Evolutionary conservation across 352 stramenopile species (phyloP), one percentile per base, ranked within the genome.

Genomic region (Phytophthora vignae): DNA sequence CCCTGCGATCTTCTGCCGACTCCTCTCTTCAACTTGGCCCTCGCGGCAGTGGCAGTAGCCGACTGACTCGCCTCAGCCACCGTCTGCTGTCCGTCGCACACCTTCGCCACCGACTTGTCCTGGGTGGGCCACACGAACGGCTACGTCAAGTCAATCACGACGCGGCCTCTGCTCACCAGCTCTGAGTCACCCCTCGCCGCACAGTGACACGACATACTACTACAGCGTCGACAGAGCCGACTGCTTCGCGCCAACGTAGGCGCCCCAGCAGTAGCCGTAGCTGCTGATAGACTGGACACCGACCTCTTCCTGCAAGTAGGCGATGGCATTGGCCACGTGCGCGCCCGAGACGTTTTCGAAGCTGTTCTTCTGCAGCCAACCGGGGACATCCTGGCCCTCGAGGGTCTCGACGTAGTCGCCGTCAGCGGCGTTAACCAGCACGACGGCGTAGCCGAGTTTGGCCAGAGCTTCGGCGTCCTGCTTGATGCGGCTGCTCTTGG

Each of bases 211-310:
- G n/a, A n/a, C n/a, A n/a, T n/a, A n/a, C n/a, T n/a, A n/a, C n/a
- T n/a, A n/a, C n/a, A n/a, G n/a, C 3, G n/a, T 54, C 15, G 49
- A 15, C 11, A 56, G 61, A 55, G 33, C 33, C 52, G 72, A 73
- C 49, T 68, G 53, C 25, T 61, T 59, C 15, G 71, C 66, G 1
- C 75, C 75, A 22, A 79, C 29, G 52, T 74, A 85, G 9, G 55
- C 36, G 11, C 78, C 72, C 71, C 72, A 83, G 58, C 78, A 85
- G 63, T 85, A 83, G 52, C 74, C 78, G 49, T 79, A 81, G 50
- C 52, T 79, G 52, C 54, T 67, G 40, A 85, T 71, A 33, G 52
- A 42, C 21, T 67, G 10, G 3, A 76, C 78, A 3, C 59, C 50
- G 33, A 52, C 64, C 46, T 80, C 71, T 55, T 67, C 56, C 44